Evolutionary conservation across 768 basidiomycete genomes (phyloP).

Genomic region (Termitomyces titanicus): DNA sequence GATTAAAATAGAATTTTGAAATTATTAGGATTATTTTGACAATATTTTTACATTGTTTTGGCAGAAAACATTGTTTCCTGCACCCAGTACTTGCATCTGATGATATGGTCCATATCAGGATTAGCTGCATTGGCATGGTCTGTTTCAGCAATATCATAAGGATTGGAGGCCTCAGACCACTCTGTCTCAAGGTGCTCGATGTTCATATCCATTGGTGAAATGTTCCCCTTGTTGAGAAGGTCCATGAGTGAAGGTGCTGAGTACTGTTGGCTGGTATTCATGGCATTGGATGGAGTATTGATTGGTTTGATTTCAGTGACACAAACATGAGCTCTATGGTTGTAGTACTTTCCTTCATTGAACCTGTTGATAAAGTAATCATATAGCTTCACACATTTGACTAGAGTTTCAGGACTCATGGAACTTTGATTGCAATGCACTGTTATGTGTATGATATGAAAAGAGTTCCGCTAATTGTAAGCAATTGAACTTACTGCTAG

Average conservation of each 20-base stretch:
- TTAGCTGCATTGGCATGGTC: too few species aligned
- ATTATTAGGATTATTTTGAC: too few species aligned
- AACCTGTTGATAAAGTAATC: not conserved
- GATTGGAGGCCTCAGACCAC: too few species aligned
- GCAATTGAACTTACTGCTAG: too few species aligned
- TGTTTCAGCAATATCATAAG: conserved; percentile 1
- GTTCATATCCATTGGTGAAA: not conserved
- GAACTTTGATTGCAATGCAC: not conserved
- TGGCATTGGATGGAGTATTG: not conserved
- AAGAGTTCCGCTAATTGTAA: too few species aligned
- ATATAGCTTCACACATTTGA: not conserved
- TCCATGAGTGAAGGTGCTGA: not conserved
- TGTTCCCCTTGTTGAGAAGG: conserved; percentile 5
- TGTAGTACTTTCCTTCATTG: not conserved
- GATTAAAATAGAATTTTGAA: too few species aligned
- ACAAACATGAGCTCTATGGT: not conserved
- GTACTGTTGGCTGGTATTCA: too few species aligned
- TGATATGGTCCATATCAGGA: too few species aligned
- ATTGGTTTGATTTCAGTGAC: not conserved
- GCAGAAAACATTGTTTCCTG: too few species aligned
- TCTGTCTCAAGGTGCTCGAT: not conserved
- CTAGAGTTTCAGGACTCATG: too few species aligned
- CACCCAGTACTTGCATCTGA: too few species aligned
- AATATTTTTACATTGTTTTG: too few species aligned
- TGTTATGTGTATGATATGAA: not conserved